A percentile compares a stretch with the other conserved stretches of the same genome.
Evolutionary conservation across 2,329 filamentous ascomycete species (phyloP).

Genomic region (Penicillium sp.): DNA sequence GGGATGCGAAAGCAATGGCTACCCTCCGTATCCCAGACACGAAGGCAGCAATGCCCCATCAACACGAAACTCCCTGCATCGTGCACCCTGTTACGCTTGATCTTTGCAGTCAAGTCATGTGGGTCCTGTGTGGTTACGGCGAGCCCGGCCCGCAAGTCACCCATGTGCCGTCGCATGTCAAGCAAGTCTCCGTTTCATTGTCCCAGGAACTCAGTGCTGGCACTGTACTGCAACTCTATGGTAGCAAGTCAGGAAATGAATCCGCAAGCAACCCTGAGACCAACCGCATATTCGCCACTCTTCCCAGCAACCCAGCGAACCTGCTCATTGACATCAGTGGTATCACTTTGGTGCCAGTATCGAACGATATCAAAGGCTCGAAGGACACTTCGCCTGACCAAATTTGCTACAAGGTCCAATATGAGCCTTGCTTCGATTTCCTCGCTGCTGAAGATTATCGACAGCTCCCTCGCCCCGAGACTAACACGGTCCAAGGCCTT

Average conservation of each 20-base stretch:
- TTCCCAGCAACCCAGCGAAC: conserved; percentile 9
- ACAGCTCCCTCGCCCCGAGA: conserved; percentile 14
- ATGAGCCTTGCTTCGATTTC: conserved; percentile 25
- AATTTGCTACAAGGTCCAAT: conserved; percentile 24
- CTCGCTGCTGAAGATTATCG: conserved; percentile 19
- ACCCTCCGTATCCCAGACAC: conserved; percentile 19
- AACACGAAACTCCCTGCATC: conserved; percentile 15
- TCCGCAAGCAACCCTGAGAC: conserved; percentile 11
- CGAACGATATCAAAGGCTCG: conserved; percentile 18
- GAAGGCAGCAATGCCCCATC: conserved; percentile 16
- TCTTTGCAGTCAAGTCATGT: conserved; percentile 21
- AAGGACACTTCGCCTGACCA: conserved; percentile 13
- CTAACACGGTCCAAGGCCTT: conserved; percentile 8
- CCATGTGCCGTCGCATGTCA: conserved; percentile 20
- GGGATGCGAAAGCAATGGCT: conserved; percentile 10
- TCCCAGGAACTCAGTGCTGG: conserved; percentile 10
- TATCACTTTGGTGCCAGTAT: conserved; percentile 18
- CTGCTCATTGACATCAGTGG: conserved; percentile 17
- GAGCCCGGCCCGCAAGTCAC: conserved; percentile 14
- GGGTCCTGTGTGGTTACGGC: conserved; percentile 19
- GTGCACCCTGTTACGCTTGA: conserved; percentile 23
- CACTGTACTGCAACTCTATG: conserved; percentile 15
- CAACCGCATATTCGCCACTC: conserved; percentile 20
- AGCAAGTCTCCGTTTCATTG: conserved; percentile 16
- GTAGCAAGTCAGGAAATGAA: conserved; percentile 5